Percentiles rank a stretch among this genome's conserved stretches.
Evolutionary conservation across 306 rosid species (phyloP).

Genomic region (Nissolia schottii): DNA sequence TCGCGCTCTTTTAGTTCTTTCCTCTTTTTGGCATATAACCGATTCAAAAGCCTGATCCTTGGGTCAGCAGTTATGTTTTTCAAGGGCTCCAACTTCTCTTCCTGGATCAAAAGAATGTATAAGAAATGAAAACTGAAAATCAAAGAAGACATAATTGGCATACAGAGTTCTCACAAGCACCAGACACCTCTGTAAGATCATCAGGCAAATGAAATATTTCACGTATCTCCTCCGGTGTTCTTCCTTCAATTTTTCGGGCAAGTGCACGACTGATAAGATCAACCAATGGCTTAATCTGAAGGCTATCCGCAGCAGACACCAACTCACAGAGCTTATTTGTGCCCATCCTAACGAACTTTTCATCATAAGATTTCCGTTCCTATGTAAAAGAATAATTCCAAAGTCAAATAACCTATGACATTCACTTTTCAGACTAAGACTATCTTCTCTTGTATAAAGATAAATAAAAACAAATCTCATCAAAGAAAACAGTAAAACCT

Average conservation of each 20-base stretch:
- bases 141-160: slow-evolving; percentile 31
- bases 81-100: slow-evolving; percentile 94
- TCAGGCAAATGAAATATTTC: slow-evolving; percentile 99
- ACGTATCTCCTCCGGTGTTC: slow-evolving; percentile 94
- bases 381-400: slow-evolving; percentile 34
- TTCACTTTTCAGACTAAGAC: neutral
- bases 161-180: slow-evolving; percentile 43
- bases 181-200: slow-evolving; percentile 96
- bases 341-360: slow-evolving; percentile 83
- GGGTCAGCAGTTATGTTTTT: slow-evolving; percentile 90
- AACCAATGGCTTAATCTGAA: slow-evolving; percentile 91
- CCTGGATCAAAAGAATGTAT: slow-evolving; percentile 49
- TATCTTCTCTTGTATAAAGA: neutral
- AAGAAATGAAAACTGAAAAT: slow-evolving; percentile 37
- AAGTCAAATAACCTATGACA: slow-evolving; percentile 21
- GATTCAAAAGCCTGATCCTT: slow-evolving; percentile 90
- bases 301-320: slow-evolving; percentile 97
- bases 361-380: slow-evolving; percentile 90
- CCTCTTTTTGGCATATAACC: slow-evolving; percentile 95
- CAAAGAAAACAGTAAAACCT: slow-evolving; percentile 43
- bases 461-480: slow-evolving; percentile 15
- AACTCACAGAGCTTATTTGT: slow-evolving; percentile 91
- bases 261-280: slow-evolving; percentile 97
- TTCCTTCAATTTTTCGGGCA: slow-evolving; percentile 99
- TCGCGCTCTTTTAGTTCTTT: slow-evolving; percentile 89